Percentiles rank a stretch among this genome's conserved stretches.
phyloP scores from a whole-genome alignment of 1,284 basidiomycete genomes.

The Pascua sp. region DNA sequence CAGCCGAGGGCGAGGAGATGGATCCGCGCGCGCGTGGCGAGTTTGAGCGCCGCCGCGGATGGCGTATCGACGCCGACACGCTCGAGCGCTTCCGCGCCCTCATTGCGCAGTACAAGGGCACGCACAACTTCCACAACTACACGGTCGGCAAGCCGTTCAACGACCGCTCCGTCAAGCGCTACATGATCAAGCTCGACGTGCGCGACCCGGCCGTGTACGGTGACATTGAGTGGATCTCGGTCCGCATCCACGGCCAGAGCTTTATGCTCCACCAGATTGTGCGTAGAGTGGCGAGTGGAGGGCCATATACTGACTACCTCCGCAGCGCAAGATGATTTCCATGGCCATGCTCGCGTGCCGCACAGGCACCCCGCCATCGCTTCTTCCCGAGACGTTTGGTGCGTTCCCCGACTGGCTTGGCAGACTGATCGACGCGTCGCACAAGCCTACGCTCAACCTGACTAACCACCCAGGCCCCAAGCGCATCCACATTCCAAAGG shows the following conservation, averaged over 20 bases:
- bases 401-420: too few relatives aligned
- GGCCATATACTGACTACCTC: background rate
- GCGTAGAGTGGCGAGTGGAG: slow-evolving; percentile 13
- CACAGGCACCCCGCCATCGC: slow-evolving; percentile 65
- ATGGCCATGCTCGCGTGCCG: slow-evolving; percentile 74
- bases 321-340: slow-evolving; percentile 95
- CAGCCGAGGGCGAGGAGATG: slow-evolving; percentile 38
- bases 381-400: slow-evolving; percentile 60
- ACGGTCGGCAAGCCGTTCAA: slow-evolving; percentile 82
- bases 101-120: slow-evolving; percentile 66
- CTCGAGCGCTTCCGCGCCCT: slow-evolving; percentile 59
- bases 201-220: slow-evolving; percentile 76
- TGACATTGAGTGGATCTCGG: slow-evolving; percentile 90
- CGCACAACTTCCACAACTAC: slow-evolving; percentile 92
- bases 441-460: too few relatives aligned
- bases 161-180: slow-evolving; percentile 74
- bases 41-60: slow-evolving; percentile 53
- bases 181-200: slow-evolving; percentile 82
- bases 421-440: too few relatives aligned
- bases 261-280: slow-evolving; percentile 95
- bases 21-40: slow-evolving; percentile 36
- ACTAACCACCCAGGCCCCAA: slow-evolving; percentile 55
- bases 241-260: slow-evolving; percentile 92
- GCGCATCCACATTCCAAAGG: slow-evolving; percentile 88
- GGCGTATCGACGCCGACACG: slow-evolving; percentile 60